phyloP scores from a whole-genome alignment of 148 eudicot species.

The Vaccinium vitisidaea region DNA sequence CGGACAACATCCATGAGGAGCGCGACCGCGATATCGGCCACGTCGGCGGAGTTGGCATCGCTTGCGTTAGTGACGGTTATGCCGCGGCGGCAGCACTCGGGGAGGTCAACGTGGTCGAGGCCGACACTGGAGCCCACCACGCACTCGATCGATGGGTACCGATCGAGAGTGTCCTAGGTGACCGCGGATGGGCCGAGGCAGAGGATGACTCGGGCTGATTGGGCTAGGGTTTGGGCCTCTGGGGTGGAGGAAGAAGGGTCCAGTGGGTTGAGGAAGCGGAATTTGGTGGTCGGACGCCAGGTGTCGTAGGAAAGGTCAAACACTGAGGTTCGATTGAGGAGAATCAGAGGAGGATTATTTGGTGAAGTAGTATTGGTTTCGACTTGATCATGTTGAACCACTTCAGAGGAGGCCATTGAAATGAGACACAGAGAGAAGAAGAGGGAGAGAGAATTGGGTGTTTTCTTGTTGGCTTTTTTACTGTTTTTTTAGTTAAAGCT shows the following conservation, averaged over 20 bases:
- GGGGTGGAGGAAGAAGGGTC: slow-evolving; percentile 24
- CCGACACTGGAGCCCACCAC: slow-evolving; percentile 46
- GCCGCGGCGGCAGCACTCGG: slow-evolving; percentile 59
- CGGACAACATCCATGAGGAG: slow-evolving; percentile 65
- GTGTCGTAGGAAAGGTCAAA: slow-evolving; percentile 17
- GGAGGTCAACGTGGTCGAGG: slow-evolving; percentile 53
- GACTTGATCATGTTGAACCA: not conserved
- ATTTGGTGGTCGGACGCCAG: slow-evolving; percentile 28
- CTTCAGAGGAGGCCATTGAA: not conserved
- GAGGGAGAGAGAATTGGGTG: not conserved
- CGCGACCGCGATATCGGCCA: slow-evolving; percentile 65
- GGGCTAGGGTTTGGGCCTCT: slow-evolving; percentile 10
- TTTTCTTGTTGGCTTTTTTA: too few species aligned
- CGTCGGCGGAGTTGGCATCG: slow-evolving; percentile 58
- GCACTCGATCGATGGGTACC: slow-evolving; percentile 51
- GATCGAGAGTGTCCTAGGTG: slow-evolving; percentile 32
- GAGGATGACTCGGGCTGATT: slow-evolving; percentile 41
- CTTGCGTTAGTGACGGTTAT: slow-evolving; percentile 55
- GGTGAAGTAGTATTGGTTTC: not conserved
- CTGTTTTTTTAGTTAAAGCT: too few species aligned
- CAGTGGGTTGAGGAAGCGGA: slow-evolving; percentile 48
- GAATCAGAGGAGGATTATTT: slow-evolving; percentile 27
- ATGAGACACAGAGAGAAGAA: not conserved
- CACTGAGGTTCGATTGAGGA: slow-evolving; percentile 38
- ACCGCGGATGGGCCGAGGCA: slow-evolving; percentile 47